Evolutionary conservation across 768 basidiomycete species (phyloP).

Genomic region (Chalciporus piperatus): DNA sequence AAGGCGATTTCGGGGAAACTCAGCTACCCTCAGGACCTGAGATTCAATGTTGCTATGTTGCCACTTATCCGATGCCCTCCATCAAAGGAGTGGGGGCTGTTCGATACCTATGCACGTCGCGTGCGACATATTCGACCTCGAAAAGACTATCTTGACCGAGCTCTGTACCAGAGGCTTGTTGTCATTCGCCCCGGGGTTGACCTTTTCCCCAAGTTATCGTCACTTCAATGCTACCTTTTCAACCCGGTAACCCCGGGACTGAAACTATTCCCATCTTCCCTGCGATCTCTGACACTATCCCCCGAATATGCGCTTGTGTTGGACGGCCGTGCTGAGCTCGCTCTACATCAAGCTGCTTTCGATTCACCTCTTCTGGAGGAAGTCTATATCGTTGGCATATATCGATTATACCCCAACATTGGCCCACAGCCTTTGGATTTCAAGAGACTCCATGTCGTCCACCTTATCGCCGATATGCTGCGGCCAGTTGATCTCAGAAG

Average conservation of each 20-base stretch:
- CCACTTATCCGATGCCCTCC: slow-evolving; percentile 12
- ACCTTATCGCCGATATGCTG: slow-evolving; percentile 6
- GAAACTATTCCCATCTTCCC: slow-evolving; percentile 15
- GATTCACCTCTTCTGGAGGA: slow-evolving; percentile 13
- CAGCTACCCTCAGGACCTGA: slow-evolving; percentile 1
- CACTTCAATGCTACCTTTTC: slow-evolving; percentile 13
- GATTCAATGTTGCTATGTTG: slow-evolving; percentile 4
- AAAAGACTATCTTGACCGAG: slow-evolving; percentile 6
- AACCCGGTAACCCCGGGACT: slow-evolving; percentile 6
- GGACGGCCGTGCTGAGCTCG: slow-evolving; percentile 13
- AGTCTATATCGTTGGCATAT: slow-evolving; percentile 4
- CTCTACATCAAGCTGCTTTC: slow-evolving; percentile 13
- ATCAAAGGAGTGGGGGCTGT: slow-evolving; percentile 10
- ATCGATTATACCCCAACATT: not conserved
- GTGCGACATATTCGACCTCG: slow-evolving; percentile 11
- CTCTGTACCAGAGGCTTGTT: slow-evolving; percentile 17
- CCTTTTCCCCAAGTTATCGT: slow-evolving; percentile 12
- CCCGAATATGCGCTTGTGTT: slow-evolving; percentile 10
- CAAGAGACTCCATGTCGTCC: slow-evolving; percentile 7
- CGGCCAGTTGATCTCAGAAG: slow-evolving; percentile 5
- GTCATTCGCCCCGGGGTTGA: slow-evolving; percentile 8
- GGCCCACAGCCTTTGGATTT: slow-evolving; percentile 3
- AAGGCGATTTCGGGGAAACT: not conserved
- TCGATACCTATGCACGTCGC: slow-evolving; percentile 17
- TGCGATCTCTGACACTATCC: slow-evolving; percentile 10